These are phyloP conservation scores for Zymoseptoria brevis DNA, from an alignment of 2,329 filamentous ascomycete species.

Conservation along the genomic window DNA sequence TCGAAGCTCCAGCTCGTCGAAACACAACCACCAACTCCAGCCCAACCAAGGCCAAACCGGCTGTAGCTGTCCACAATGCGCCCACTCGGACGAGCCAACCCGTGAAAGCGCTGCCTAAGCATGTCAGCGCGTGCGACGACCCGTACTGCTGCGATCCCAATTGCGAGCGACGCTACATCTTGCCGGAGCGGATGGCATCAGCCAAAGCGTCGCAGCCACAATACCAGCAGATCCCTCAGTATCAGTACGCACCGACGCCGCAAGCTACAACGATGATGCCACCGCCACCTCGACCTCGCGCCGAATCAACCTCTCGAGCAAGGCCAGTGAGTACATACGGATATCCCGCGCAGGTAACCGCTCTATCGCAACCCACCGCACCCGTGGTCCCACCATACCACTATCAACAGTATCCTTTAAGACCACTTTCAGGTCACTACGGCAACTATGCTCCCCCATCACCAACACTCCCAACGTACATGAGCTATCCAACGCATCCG, in stretches of 20 bases:
- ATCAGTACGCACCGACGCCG: conserved; percentile 10
- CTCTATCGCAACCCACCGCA: neutral
- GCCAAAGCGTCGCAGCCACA: conserved; percentile 9
- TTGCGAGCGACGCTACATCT: conserved; percentile 26
- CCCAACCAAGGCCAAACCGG: conserved; percentile 7
- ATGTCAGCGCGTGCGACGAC: conserved; percentile 34
- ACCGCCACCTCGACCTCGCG: conserved; percentile 13
- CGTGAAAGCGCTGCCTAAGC: neutral
- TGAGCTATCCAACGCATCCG: conserved; percentile 8
- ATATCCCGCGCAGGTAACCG: conserved; percentile 7
- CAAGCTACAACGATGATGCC: conserved; percentile 9
- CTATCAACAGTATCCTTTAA: conserved; percentile 8
- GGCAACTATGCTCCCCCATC: conserved; percentile 14
- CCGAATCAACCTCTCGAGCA: conserved; percentile 10
- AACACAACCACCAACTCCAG: conserved; percentile 5
- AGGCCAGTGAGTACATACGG: conserved; percentile 21
- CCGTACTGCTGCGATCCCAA: conserved; percentile 36
- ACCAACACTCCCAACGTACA: conserved; percentile 12
- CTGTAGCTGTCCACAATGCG: neutral
- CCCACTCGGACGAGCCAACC: neutral
- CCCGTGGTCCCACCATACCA: conserved; percentile 1
- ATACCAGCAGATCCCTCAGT: conserved; percentile 11
- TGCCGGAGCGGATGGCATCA: conserved; percentile 7
- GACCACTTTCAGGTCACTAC: conserved; percentile 7
- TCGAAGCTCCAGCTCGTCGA: neutral